A percentile compares a stretch with the other conserved stretches of the same genome.
These are phyloP conservation scores for Syncephalastrum contaminatum DNA, from an alignment of 371 early-diverging fungal genomes.

Conservation along the genomic window DNA sequence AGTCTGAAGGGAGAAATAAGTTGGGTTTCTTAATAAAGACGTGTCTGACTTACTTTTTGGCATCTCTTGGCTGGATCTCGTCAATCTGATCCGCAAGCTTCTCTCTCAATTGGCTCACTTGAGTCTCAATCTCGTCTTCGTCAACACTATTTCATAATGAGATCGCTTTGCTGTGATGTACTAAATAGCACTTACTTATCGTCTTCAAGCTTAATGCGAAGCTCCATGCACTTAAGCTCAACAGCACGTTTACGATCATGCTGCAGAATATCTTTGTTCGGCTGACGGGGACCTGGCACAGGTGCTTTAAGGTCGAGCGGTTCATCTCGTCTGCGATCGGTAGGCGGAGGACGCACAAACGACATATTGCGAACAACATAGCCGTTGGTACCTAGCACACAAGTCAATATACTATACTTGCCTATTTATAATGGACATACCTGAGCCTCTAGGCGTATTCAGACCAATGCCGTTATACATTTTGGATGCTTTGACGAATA, in stretches of 20 bases:
- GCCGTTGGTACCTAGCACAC: slow-evolving; percentile 73
- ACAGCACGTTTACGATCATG: slow-evolving; percentile 89
- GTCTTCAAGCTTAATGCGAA: slow-evolving; percentile 81
- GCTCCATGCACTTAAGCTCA: slow-evolving; percentile 81
- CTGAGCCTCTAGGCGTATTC: slow-evolving; percentile 89
- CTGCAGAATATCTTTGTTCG: slow-evolving; percentile 77
- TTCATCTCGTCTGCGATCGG: slow-evolving; percentile 32
- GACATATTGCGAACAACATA: slow-evolving; percentile 91
- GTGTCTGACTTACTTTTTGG: slow-evolving; percentile 46
- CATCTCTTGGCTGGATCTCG: slow-evolving; percentile 35
- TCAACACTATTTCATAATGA: slow-evolving; percentile 4
- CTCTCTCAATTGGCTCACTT: slow-evolving; percentile 52
- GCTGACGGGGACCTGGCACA: slow-evolving; percentile 49
- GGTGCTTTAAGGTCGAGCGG: slow-evolving; percentile 39
- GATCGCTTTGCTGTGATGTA: not conserved
- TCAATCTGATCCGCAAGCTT: slow-evolving; percentile 56
- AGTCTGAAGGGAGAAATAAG: slow-evolving; percentile 19
- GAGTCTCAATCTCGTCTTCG: slow-evolving; percentile 60
- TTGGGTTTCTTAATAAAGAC: too few species aligned
- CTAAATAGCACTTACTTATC: slow-evolving; percentile 54
- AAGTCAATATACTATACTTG: not conserved
- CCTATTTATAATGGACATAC: slow-evolving; percentile 35
- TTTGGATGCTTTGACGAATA: not conserved
- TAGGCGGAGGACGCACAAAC: slow-evolving; percentile 51
- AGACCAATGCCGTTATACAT: slow-evolving; percentile 95